A percentile compares a stretch with the other conserved stretches of the same genome.
These are phyloP conservation scores for Lodderomyces parapsilosis DNA, from an alignment of 1,139 yeast species.

Conservation along the genomic window DNA sequence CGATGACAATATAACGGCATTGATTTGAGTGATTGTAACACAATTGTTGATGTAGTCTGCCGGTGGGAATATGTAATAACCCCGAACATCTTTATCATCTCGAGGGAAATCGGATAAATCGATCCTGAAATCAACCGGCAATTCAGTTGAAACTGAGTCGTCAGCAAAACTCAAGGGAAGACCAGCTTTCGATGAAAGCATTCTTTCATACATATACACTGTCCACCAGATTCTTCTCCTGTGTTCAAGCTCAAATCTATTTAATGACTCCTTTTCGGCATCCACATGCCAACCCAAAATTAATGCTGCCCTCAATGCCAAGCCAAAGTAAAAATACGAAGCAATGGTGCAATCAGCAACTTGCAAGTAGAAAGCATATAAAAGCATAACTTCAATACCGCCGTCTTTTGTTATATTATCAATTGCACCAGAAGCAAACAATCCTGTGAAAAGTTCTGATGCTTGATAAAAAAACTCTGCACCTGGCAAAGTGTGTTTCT, in stretches of 20 bases:
- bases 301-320: conserved; percentile 72
- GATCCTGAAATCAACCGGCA: conserved; percentile 72
- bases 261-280: conserved; percentile 63
- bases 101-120: conserved; percentile 50
- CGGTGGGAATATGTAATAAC: conserved; percentile 72
- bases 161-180: conserved; percentile 77
- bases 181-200: conserved; percentile 84
- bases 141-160: conserved; percentile 71
- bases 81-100: conserved; percentile 49
- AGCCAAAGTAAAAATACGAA: conserved; percentile 76
- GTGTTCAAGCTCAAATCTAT: conserved; percentile 73
- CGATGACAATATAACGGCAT: conserved; percentile 69
- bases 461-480: conserved; percentile 76
- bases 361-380: conserved; percentile 79
- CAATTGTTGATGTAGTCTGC: conserved; percentile 79
- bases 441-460: conserved; percentile 69
- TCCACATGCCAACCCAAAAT: conserved; percentile 84
- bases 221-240: conserved; percentile 90
- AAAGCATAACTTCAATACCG: conserved; percentile 73
- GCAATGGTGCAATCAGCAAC: conserved; percentile 86
- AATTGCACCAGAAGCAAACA: conserved; percentile 76
- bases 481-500: conserved; percentile 59
- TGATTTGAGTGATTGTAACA: conserved; percentile 77
- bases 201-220: conserved; percentile 83
- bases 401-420: conserved; percentile 77